These are phyloP conservation scores for Aspergillus uvarum DNA, from an alignment of 2,329 filamentous ascomycete species.

Conservation along the genomic window DNA sequence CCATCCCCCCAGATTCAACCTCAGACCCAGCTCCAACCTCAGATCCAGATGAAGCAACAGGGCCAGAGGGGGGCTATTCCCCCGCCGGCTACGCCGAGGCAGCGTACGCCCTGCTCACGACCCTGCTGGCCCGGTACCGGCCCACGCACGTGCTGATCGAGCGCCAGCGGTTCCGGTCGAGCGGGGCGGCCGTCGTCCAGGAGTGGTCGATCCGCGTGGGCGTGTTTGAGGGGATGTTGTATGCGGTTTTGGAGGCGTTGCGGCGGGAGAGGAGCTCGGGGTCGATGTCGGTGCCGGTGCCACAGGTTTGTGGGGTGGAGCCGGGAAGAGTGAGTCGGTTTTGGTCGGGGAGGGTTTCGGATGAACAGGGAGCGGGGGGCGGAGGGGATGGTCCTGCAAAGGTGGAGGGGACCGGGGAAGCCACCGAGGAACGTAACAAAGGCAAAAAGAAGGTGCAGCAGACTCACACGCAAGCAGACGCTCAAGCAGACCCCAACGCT, in stretches of 20 bases:
- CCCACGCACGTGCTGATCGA: slow-evolving; percentile 73
- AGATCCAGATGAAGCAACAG: slow-evolving; percentile 1
- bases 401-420: slow-evolving; percentile 12
- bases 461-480: no score
- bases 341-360: slow-evolving; percentile 43
- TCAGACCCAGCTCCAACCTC: neutral
- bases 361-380: neutral
- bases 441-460: no score
- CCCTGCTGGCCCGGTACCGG: slow-evolving; percentile 49
- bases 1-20: no score
- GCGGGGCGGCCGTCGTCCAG: slow-evolving; percentile 63
- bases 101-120: slow-evolving; percentile 56
- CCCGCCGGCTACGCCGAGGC: slow-evolving; percentile 54
- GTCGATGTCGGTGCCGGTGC: neutral
- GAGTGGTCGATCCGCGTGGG: slow-evolving; percentile 86
- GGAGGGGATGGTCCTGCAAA: slow-evolving; percentile 21
- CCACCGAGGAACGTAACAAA: neutral
- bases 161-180: slow-evolving; percentile 63
- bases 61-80: slow-evolving; percentile 43
- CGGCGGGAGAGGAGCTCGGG: slow-evolving; percentile 31
- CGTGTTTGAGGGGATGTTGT: slow-evolving; percentile 77
- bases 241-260: slow-evolving; percentile 65
- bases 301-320: slow-evolving; percentile 17
- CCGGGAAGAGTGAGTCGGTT: slow-evolving; percentile 24
- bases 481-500: no score